Conservation (phyloP, 2,329 filamentous ascomycete species). For the Aureobasidium namibiae region DNA sequence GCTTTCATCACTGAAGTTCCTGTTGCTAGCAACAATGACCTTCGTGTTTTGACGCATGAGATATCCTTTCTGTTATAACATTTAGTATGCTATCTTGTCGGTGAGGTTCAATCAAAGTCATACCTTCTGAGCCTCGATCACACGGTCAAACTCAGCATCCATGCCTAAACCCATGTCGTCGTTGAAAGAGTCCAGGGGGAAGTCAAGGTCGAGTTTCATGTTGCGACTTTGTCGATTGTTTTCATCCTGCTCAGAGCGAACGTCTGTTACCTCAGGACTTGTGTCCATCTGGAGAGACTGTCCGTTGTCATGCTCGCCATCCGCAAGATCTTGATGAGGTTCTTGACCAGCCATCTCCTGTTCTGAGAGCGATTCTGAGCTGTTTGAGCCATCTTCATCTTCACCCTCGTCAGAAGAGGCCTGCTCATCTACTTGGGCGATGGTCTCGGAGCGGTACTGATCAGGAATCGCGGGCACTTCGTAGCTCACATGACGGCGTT, state of each 20-base stretch:
- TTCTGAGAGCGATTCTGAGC: conserved; percentile 11
- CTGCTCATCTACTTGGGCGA: not conserved
- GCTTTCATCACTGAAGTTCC: conserved; percentile 46
- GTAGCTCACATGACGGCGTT: conserved; percentile 74
- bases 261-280: conserved; percentile 3
- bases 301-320: not conserved
- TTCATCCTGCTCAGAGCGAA: not conserved
- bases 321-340: not conserved
- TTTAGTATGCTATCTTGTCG: not conserved
- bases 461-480: conserved; percentile 39
- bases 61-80: conserved; percentile 80
- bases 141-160: conserved; percentile 85
- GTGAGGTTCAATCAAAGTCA: conserved; percentile 30
- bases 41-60: conserved; percentile 98
- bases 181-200: conserved; percentile 63
- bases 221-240: conserved; percentile 17
- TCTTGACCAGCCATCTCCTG: conserved; percentile 7
- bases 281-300: conserved; percentile 16
- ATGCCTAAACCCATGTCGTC: conserved; percentile 73
- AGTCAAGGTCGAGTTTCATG: conserved; percentile 47
- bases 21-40: conserved; percentile 79
- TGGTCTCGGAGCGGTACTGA: conserved; percentile 21
- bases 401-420: not conserved
- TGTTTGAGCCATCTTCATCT: not conserved
- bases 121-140: conserved; percentile 97